Conservation (phyloP, 805 yeast genomes). For the Saccharomycopsis oosterbeekiorum region DNA sequence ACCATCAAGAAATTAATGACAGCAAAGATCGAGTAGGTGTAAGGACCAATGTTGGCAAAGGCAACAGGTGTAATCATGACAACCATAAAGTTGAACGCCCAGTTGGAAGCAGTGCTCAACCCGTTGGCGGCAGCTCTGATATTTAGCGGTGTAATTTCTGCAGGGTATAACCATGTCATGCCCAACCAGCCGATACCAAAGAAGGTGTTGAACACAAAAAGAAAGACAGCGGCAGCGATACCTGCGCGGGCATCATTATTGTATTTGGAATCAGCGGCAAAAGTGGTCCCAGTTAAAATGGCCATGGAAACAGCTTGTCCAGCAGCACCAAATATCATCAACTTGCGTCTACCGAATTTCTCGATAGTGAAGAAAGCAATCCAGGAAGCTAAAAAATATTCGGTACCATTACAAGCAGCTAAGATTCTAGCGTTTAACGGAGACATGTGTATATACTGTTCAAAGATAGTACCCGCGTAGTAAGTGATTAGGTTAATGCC, state of each 20-base stretch:
- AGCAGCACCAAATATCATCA: slow-evolving; percentile 40
- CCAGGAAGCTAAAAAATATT: slow-evolving; percentile 43
- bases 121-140: slow-evolving; percentile 36
- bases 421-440: slow-evolving; percentile 47
- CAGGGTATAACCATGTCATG: slow-evolving; percentile 52
- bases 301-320: slow-evolving; percentile 41
- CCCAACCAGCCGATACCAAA: slow-evolving; percentile 30
- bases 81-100: slow-evolving; percentile 57
- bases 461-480: slow-evolving; percentile 49
- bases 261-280: slow-evolving; percentile 35
- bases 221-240: slow-evolving; percentile 57
- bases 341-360: slow-evolving; percentile 57
- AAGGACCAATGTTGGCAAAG: slow-evolving; percentile 33
- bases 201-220: slow-evolving; percentile 44
- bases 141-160: slow-evolving; percentile 51
- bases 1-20: slow-evolving; percentile 47
- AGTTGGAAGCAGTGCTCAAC: slow-evolving; percentile 52
- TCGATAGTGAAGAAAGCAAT: slow-evolving; percentile 54
- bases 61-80: slow-evolving; percentile 60
- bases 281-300: slow-evolving; percentile 28
- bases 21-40: slow-evolving; percentile 67
- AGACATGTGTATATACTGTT: slow-evolving; percentile 38
- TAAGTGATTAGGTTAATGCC: slow-evolving; percentile 64
- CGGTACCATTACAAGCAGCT: slow-evolving; percentile 56
- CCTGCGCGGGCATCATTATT: slow-evolving; percentile 29